Evolutionary conservation across 371 early-diverging fungal genomes (phyloP), one percentile per base, ranked within the genome.

Genomic region (Zychaea mexicana): DNA sequence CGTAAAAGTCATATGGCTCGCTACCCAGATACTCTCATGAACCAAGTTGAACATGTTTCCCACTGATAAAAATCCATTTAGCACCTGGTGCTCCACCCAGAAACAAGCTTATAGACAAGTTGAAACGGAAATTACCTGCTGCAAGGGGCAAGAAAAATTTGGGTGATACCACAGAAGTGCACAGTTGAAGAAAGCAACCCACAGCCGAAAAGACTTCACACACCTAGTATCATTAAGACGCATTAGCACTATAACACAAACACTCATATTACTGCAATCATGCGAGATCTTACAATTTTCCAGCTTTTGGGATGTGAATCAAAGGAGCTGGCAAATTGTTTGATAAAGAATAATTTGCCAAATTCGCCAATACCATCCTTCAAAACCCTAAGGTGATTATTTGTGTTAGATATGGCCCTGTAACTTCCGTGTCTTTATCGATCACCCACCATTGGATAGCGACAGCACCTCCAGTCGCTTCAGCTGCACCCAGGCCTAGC

Each of bases 261-360:
- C n/a, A n/a, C n/a, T n/a, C 24, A 33, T 22, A n/a, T 5, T 56
- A 33, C 12, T 1, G 15, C 3, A 33, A 4, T 19, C 1, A 33
- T 33, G 4, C n/a, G 3, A 4, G 21, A 65, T 26, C 84, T 80
- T 68, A 87, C 81, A 52, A 88, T 70, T 66, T 89, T 91, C 90
- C 90, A 89, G 13, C 87, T 87, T 63, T 89, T 91, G 17, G 90
- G 90, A 62, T 88, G 88, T 15, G 90, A 88, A 61, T 91, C 91
- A 73, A 91, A 89, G 0, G 83, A 83, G 55, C 83, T 79, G 1
- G 90, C 86, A 70, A 82, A 91, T 19, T 83, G 73, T 65, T 88
- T 85, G 68, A 91, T 91, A 61, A 91, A 88, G 59, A 91, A 82
- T 17, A 91, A 72, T 73, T 91, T 91, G 54, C 90, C 91, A 36